These are phyloP conservation scores for Ceratocystis albifundus DNA, from an alignment of 2,329 filamentous ascomycete species.

Conservation along the genomic window DNA sequence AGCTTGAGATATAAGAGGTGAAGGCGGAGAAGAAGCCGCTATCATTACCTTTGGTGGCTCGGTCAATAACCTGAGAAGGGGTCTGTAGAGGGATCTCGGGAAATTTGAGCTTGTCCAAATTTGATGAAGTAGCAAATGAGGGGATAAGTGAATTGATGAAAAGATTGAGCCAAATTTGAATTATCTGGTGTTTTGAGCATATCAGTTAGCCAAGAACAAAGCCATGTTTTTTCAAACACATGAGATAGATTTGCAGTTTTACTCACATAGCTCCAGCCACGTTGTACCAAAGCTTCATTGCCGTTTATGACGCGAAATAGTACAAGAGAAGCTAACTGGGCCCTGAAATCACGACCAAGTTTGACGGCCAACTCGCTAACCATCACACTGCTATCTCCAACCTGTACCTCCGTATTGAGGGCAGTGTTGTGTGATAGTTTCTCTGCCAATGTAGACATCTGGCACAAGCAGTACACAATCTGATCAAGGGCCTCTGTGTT, in stretches of 20 bases:
- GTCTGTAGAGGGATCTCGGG: constrained; percentile 78
- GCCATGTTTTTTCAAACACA: not conserved
- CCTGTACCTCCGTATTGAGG: constrained; percentile 92
- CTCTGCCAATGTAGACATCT: constrained; percentile 77
- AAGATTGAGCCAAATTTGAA: constrained; percentile 86
- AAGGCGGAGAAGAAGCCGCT: constrained; percentile 86
- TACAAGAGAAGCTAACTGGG: constrained; percentile 88
- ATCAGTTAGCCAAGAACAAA: not conserved
- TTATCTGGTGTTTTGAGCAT: constrained; percentile 48
- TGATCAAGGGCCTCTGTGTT: constrained; percentile 82
- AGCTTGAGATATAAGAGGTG: constrained; percentile 95
- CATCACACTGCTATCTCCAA: constrained; percentile 87
- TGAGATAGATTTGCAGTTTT: constrained; percentile 10
- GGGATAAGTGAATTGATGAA: constrained; percentile 92
- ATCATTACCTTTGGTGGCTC: constrained; percentile 65
- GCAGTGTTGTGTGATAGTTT: constrained; percentile 67
- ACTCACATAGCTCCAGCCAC: constrained; percentile 69
- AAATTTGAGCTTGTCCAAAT: constrained; percentile 32
- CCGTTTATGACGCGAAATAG: constrained; percentile 83
- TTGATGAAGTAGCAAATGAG: constrained; percentile 55
- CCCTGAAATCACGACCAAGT: constrained; percentile 84
- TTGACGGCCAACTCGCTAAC: constrained; percentile 95
- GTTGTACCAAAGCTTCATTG: constrained; percentile 63
- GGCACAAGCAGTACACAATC: constrained; percentile 79
- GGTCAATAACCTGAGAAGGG: constrained; percentile 85